Base-by-base conservation (phyloP, 805 yeast species). In the Cephaloascus fragrans region DNA sequence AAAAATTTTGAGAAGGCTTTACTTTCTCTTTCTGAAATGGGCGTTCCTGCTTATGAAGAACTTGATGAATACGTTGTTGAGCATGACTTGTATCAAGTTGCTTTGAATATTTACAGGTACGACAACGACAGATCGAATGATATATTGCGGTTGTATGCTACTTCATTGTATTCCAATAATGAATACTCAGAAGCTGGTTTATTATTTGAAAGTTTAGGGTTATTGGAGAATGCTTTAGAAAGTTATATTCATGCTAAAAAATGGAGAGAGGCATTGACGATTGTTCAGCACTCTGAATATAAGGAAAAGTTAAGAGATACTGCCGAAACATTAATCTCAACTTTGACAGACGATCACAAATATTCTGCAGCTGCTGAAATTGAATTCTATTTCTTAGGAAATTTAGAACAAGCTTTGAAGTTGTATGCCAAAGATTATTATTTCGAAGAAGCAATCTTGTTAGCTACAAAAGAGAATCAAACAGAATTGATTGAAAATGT, bases 241-340 rank as follows among this genome's bases (percentile, higher is more conserved):
- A 69, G 81, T 34, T 88, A 81, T 52, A 66, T 78, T 10, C 54
- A 67, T 36, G 90, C 82, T 8, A 82, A 81, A 48, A 77, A 71
- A 47, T 93, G 97, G 97, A 74, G 71, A 46, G 94, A 86, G 52
- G 95, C 97, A 0, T 55, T 93, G 32, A 48, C 87, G 0, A 61
- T 86, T 39, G 73, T 78, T 1, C 62, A 68, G 26, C 55, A 50
- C 20, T 51, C 68, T 3, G 63, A 61, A 26, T 61, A 65, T 39
- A 59, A 61, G 3, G 68, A 62, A 1, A 51, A 64, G 35, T 50
- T 73, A 14, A 46, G 47, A 5, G 73, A 66, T 1, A 63, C 75
- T 16, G 80, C 86, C 5, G 78, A 73, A 29, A 69, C 73, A 39
- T 68, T 93, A 41, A 78, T 83, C 10, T 60, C 69, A 1, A 56